Percentiles rank a stretch among this genome's conserved stretches.
Evolutionary conservation across 1,139 yeast genomes (phyloP).

Genomic region (Geotrichum aggregatum): DNA sequence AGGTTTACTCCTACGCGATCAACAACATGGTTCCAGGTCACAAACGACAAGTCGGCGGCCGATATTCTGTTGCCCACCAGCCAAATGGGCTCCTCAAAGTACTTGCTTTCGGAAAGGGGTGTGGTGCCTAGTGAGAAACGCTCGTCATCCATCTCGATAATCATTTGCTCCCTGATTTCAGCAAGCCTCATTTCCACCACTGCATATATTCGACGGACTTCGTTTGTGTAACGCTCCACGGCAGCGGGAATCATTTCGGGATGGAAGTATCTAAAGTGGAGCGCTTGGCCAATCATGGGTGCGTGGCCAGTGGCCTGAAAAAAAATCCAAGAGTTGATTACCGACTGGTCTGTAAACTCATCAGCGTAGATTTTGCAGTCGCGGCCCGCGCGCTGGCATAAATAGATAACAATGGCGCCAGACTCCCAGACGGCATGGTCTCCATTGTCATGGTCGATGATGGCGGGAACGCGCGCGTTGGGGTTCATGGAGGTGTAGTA

Average conservation of each 20-base stretch:
- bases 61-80: conserved; percentile 87
- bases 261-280: conserved; percentile 89
- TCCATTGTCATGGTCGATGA: conserved; percentile 79
- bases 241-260: conserved; percentile 84
- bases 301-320: conserved; percentile 98
- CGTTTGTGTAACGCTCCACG: conserved; percentile 86
- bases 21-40: conserved; percentile 95
- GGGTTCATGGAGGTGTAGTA: conserved; percentile 90
- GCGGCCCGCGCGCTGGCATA: conserved; percentile 62
- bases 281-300: conserved; percentile 96
- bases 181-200: conserved; percentile 94
- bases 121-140: conserved; percentile 86
- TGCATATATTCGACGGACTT: conserved; percentile 88
- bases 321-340: conserved; percentile 82
- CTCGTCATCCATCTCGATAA: conserved; percentile 86
- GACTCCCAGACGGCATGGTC: conserved; percentile 90
- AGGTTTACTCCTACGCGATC: conserved; percentile 87
- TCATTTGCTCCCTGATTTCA: conserved; percentile 83
- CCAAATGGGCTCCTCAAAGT: conserved; percentile 94
- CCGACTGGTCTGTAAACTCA: conserved; percentile 77
- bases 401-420: conserved; percentile 80
- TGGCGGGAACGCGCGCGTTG: conserved; percentile 90
- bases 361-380: conserved; percentile 71
- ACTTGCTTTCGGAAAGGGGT: conserved; percentile 77
- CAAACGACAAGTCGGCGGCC: conserved; percentile 79